Conservation (phyloP, 352 stramenopile species). For the Phytophthora chlamydospora region DNA sequence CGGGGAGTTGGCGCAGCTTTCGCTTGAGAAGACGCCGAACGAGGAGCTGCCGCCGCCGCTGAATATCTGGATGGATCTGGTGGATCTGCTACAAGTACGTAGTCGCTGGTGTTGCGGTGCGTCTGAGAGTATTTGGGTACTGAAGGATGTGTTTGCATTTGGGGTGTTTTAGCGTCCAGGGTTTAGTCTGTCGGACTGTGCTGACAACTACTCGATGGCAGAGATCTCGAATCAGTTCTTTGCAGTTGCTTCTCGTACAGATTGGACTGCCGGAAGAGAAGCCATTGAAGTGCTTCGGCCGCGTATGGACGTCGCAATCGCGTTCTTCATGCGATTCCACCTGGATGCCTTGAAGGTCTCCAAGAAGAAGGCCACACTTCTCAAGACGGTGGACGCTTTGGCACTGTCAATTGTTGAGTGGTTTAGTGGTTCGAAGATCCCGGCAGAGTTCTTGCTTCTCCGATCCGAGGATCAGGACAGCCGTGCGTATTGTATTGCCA, state of each 20-base stretch:
- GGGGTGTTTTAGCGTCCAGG: constrained; percentile 42
- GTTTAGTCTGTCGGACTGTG: constrained; percentile 65
- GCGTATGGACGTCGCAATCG: constrained; percentile 58
- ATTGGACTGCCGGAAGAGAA: constrained; percentile 34
- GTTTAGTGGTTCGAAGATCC: constrained; percentile 63
- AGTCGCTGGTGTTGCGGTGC: background rate
- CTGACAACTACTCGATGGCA: constrained; percentile 33
- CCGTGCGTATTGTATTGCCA: constrained; percentile 45
- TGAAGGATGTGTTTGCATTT: constrained; percentile 6
- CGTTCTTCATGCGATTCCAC: constrained; percentile 76
- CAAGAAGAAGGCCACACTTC: constrained; percentile 47
- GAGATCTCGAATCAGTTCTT: constrained; percentile 62
- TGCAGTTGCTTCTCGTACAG: constrained; percentile 32
- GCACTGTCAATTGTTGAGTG: constrained; percentile 54
- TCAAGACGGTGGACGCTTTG: constrained; percentile 59
- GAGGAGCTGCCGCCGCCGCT: constrained; percentile 64
- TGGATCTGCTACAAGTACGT: constrained; percentile 80
- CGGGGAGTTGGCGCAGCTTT: constrained; percentile 39
- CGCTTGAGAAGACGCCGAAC: constrained; percentile 58
- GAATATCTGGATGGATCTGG: constrained; percentile 75
- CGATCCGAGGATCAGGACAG: constrained; percentile 76
- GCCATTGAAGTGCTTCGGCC: constrained; percentile 17
- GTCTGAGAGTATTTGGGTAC: constrained; percentile 2
- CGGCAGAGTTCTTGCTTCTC: constrained; percentile 71
- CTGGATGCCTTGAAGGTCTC: constrained; percentile 57